phyloP scores from a whole-genome alignment of 2,329 filamentous ascomycete genomes.

The Colletotrichum sp. region DNA sequence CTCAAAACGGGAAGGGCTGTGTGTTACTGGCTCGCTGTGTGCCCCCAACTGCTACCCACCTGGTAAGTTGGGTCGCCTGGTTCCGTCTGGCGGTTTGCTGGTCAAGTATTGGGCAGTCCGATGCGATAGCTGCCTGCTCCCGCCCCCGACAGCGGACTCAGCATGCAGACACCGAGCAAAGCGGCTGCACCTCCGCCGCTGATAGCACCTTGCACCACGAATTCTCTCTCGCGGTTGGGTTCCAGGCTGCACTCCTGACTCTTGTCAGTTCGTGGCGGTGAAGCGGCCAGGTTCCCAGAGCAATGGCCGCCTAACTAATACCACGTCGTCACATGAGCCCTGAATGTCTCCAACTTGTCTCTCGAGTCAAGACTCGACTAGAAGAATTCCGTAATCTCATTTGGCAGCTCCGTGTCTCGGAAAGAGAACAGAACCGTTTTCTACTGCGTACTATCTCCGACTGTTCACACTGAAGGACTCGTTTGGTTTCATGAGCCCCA shows the following conservation, averaged over 20 bases:
- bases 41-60: background rate
- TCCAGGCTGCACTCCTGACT: background rate
- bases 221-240: background rate
- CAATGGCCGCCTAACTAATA: background rate
- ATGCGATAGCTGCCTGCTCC: background rate
- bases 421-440: background rate
- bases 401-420: slow-evolving; percentile 2
- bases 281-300: background rate
- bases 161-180: background rate
- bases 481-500: background rate
- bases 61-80: background rate
- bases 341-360: background rate
- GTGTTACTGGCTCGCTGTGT: background rate
- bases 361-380: background rate
- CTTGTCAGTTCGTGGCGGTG: background rate
- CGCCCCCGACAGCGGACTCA: background rate
- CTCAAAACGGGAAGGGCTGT: background rate
- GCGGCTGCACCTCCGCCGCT: background rate
- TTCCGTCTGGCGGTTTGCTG: background rate
- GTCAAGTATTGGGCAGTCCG: background rate
- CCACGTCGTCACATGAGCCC: background rate
- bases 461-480: background rate
- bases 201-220: background rate
- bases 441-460: background rate
- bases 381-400: background rate